A percentile compares a stretch with the other conserved stretches of the same genome.
These are phyloP conservation scores for Pyrenophora teres DNA, from an alignment of 2,329 filamentous ascomycete genomes.

Conservation along the genomic window DNA sequence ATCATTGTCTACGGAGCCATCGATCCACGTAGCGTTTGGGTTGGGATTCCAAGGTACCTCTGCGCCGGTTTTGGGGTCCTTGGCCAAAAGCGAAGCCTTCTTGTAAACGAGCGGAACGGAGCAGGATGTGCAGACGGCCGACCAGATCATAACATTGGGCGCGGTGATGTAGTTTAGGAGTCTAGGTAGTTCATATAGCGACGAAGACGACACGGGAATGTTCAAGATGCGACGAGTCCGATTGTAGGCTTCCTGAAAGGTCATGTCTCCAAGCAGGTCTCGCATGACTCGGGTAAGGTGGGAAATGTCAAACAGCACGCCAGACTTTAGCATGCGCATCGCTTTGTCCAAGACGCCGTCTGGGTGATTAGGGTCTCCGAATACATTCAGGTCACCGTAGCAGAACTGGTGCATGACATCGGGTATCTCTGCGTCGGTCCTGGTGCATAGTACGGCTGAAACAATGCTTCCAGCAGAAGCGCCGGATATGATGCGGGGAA, in stretches of 20 bases:
- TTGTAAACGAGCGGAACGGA: constrained; percentile 88
- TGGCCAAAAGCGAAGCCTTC: constrained; percentile 77
- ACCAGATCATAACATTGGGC: constrained; percentile 95
- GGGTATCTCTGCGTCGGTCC: constrained; percentile 78
- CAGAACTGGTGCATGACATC: constrained; percentile 71
- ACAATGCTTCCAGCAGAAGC: constrained; percentile 89
- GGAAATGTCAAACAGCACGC: constrained; percentile 82
- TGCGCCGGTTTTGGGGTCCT: constrained; percentile 79
- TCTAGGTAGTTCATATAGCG: constrained; percentile 82
- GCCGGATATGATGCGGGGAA: constrained; percentile 86
- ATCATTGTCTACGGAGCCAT: constrained; percentile 94
- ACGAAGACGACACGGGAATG: constrained; percentile 88
- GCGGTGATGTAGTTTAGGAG: constrained; percentile 92
- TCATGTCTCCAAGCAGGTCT: constrained; percentile 80
- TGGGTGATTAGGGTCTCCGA: constrained; percentile 65
- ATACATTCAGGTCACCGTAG: constrained; percentile 79
- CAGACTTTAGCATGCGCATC: constrained; percentile 76
- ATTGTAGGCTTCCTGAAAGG: constrained; percentile 95
- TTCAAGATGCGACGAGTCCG: constrained; percentile 91
- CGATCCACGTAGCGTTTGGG: constrained; percentile 79
- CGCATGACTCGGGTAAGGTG: constrained; percentile 83
- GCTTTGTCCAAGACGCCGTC: constrained; percentile 72
- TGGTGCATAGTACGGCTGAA: constrained; percentile 76
- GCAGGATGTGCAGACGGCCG: constrained; percentile 92
- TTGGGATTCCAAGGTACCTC: constrained; percentile 84